Evolutionary conservation across 192 early-diverging fungal species (phyloP).

Genomic region (Entophlyctis luteolus): DNA sequence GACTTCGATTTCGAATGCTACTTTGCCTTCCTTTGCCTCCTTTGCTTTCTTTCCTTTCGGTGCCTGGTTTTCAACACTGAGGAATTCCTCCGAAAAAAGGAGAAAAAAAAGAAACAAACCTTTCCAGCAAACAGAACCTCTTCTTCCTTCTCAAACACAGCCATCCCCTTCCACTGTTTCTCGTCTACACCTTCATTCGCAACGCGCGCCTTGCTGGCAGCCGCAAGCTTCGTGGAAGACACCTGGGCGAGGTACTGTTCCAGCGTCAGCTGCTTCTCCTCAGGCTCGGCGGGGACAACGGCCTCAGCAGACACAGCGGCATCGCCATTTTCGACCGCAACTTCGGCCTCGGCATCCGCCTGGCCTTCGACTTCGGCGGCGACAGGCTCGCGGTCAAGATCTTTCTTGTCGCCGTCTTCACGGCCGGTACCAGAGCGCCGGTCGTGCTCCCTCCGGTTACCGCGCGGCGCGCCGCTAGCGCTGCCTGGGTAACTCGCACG

Average conservation of each 20-base stretch:
- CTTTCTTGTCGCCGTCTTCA: slow-evolving; percentile 87
- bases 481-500: not conserved
- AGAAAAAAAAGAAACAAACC: slow-evolving; percentile 40
- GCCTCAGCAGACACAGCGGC: slow-evolving; percentile 17
- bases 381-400: slow-evolving; percentile 63
- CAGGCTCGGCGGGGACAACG: slow-evolving; percentile 54
- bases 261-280: slow-evolving; percentile 78
- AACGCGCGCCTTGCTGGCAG: slow-evolving; percentile 61
- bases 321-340: slow-evolving; percentile 36
- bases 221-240: slow-evolving; percentile 54
- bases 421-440: slow-evolving; percentile 76
- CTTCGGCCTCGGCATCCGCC: slow-evolving; percentile 45
- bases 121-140: slow-evolving; percentile 66
- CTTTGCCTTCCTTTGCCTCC: slow-evolving; percentile 55
- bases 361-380: slow-evolving; percentile 49
- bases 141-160: slow-evolving; percentile 65
- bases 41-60: slow-evolving; percentile 59
- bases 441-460: slow-evolving; percentile 67
- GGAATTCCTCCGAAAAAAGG: not conserved
- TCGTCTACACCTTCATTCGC: slow-evolving; percentile 87
- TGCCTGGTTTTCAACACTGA: too few species aligned
- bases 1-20: slow-evolving; percentile 72
- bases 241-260: slow-evolving; percentile 81
- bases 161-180: slow-evolving; percentile 74
- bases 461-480: slow-evolving; percentile 51